phyloP scores from a whole-genome alignment of 2,329 filamentous ascomycete genomes.

The Stachybotrys chlorohalonatus region DNA sequence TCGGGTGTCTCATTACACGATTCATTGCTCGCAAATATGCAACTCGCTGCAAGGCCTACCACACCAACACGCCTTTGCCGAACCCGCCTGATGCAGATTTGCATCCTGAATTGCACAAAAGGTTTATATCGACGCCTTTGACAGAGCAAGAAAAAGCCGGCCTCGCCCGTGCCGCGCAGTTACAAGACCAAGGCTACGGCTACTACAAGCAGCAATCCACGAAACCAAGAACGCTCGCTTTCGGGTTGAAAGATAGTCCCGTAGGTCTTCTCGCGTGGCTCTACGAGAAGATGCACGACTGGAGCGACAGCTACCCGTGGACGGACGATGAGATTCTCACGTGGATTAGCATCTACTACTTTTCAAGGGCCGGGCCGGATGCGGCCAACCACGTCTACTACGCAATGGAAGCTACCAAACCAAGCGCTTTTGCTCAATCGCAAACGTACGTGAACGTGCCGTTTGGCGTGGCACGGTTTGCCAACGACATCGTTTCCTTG shows the following conservation, averaged over 20 bases:
- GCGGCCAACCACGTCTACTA: constrained; percentile 66
- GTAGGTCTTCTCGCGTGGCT: constrained; percentile 68
- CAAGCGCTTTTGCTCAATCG: constrained; percentile 5
- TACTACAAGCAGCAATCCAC: constrained; percentile 38
- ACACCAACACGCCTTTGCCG: constrained; percentile 1
- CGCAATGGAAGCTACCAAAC: constrained; percentile 40
- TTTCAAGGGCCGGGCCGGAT: constrained; percentile 58
- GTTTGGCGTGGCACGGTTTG: constrained; percentile 44
- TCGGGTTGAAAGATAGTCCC: constrained; percentile 60
- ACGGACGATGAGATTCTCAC: constrained; percentile 67
- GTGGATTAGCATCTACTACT: constrained; percentile 67
- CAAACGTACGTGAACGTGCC: constrained; percentile 25
- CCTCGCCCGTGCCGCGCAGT: constrained; percentile 46
- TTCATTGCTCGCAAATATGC: constrained; percentile 3
- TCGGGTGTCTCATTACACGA: constrained; percentile 2
- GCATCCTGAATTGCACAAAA: background rate
- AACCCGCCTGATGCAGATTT: background rate
- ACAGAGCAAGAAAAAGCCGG: constrained; percentile 24
- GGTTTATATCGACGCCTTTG: background rate
- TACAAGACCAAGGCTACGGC: constrained; percentile 39
- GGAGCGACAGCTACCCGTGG: constrained; percentile 66
- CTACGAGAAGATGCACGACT: constrained; percentile 71
- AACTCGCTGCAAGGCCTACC: constrained; percentile 1
- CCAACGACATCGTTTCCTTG: constrained; percentile 44
- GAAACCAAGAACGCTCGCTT: constrained; percentile 64